Base-by-base conservation (phyloP, 2,329 filamentous ascomycete genomes). In the Epichloe festucae region DNA sequence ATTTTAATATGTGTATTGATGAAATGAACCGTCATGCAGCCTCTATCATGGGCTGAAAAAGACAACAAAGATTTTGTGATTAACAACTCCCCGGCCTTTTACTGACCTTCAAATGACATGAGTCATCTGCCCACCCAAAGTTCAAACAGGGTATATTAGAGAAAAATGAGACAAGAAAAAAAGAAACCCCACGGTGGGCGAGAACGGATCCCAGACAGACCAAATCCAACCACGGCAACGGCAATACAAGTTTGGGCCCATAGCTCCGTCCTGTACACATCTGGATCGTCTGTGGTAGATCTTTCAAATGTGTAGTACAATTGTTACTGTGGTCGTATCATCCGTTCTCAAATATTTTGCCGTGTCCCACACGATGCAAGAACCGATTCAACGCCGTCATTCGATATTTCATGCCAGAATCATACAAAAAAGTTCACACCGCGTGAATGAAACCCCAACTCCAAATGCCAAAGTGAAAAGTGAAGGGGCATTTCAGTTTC, bases 111-210 rank as follows among this genome's bases (percentile, higher is more conserved):
- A 46, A 23, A 34, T 34, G 12, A 19, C 23, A 35, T 14, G 44
- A 17, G 8, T 46, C 5, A 17, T 31, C n/a, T 35, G 17, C 12
- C 27, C 44, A 46, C 12, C 17, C 35, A n/a, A 39, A 35, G 21
- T 40, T 39, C 15, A 43, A 48, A 52, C 14, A 61, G 59, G 39
- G 61, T 58, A 52, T 58, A 49, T 52, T 46, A 38, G 42, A 44
- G 42, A 43, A 34, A 21, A 36, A 48, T 17, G 43, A 45, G 17
- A 35, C 14, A 5, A 44, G 12, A 23, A 52, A 8, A 8, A 27
- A 46, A 51, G 7, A 3, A 27, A 27, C 23, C 23, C 23, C 23
- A 7, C 8, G 5, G 14, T 43, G 11, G 2, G 17, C 5, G 19
- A 39, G 10, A 39, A 27, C 11, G 3, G 10, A 38, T n/a, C 8